Conservation (phyloP, 176 grass and related monocot species). For the Guadua angustifolia region DNA sequence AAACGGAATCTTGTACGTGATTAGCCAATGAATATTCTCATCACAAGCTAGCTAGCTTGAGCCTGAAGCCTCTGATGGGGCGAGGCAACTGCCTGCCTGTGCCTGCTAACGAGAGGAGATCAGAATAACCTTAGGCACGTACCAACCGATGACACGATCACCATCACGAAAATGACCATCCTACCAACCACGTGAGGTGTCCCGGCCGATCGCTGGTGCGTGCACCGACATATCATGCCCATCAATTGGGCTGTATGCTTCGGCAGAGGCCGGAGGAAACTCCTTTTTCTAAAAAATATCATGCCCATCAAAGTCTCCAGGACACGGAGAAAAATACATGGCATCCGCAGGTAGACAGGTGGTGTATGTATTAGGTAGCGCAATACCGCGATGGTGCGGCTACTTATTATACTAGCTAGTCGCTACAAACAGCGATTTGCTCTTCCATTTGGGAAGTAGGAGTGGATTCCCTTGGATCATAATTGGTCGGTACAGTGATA, state of each 20-base stretch:
- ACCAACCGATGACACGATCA: slow-evolving; percentile 49
- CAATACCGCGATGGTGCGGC: not conserved
- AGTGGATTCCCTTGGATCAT: not conserved
- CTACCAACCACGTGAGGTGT: slow-evolving; percentile 62
- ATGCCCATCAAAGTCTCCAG: not conserved
- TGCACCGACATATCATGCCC: not conserved
- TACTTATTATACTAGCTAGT: not conserved
- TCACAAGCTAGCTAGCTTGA: slow-evolving; percentile 44
- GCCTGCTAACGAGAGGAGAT: not conserved
- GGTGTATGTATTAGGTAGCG: not conserved
- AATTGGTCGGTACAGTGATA: not conserved
- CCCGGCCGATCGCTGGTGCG: not conserved
- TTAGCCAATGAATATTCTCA: slow-evolving; percentile 40
- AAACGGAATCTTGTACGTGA: slow-evolving; percentile 27
- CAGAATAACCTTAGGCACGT: slow-evolving; percentile 9
- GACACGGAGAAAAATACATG: not conserved
- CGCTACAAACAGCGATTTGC: not conserved
- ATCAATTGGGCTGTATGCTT: no score
- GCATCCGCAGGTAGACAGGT: not conserved
- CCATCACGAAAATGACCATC: slow-evolving; percentile 49
- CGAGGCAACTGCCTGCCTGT: not conserved
- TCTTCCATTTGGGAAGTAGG: not conserved
- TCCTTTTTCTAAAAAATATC: no score
- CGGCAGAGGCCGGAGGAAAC: no score
- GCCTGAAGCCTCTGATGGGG: slow-evolving; percentile 31